Evolutionary conservation across 257 asterid species (phyloP), one percentile per base, ranked within the genome.

Genomic region (Lycium ferocissimum): DNA sequence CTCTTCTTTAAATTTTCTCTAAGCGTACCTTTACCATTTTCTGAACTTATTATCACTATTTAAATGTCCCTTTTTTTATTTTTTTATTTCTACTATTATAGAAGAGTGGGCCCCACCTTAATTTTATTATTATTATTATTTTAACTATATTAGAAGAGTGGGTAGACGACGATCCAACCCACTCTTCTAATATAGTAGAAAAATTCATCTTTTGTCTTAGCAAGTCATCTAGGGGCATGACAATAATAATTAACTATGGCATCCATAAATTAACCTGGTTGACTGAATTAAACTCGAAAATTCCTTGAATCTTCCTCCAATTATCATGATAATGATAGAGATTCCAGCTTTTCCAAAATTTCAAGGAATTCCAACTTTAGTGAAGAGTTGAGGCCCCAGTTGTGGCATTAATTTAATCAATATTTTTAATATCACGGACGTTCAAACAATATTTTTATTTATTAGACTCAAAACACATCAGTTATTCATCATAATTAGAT

Each of bases 301-400:
- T 76, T 76, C 82, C 1, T 53, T 0, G 49, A 53, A 76, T 22
- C 82, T 76, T 76, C 65, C 81, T 14, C 43, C 63, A 76, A 26
- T 76, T 11, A 66, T 76, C 63, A 51, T 7, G 26, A 76, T 54
- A 51, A 26, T 53, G 26, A 15, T 15, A 7, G 63, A 51, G 43
- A 76, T 76, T 76, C 26, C 13, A 51, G 18, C 61, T 51, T 51
- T 73, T 20, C n/a, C 6, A 47, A 76, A 76, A 22, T 49, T 7
- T 75, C 81, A 58, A 58, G 65, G 6, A 58, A 58, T 40, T 40
- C 45, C 45, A 40, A 6, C 45, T 40, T 40, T 40, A 67, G 6
- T 35, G 49, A 37, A 37, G 49, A 67, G 3, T 67, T 37, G 49
- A 67, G 49, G 12, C 40, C 18, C 75, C 75, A 67, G 12, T 67